These are phyloP conservation scores for Solanum raphanifolium DNA, from an alignment of 257 asterid genomes.

Conservation along the genomic window DNA sequence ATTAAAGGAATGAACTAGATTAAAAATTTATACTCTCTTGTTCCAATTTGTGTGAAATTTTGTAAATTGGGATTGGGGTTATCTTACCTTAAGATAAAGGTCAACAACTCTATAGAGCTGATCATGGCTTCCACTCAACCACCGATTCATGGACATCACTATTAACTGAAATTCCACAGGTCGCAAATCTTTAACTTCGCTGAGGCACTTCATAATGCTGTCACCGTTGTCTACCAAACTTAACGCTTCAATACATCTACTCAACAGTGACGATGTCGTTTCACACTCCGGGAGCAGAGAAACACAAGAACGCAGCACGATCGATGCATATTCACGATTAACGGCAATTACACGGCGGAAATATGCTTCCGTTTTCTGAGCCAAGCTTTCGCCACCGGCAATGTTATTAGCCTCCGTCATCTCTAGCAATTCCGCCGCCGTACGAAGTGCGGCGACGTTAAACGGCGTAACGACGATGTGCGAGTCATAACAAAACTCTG, in stretches of 20 bases:
- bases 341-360: conserved; percentile 46
- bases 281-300: conserved; percentile 74
- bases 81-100: conserved; percentile 48
- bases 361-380: conserved; percentile 54
- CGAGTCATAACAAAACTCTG: conserved; percentile 61
- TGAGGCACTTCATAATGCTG: conserved; percentile 28
- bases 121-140: conserved; percentile 54
- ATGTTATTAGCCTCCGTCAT: conserved; percentile 35
- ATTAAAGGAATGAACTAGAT: neutral
- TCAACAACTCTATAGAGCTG: conserved; percentile 60
- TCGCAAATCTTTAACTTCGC: conserved; percentile 24
- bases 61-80: neutral
- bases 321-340: conserved; percentile 36
- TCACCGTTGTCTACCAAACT: conserved; percentile 34
- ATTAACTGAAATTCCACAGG: conserved; percentile 40
- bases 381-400: conserved; percentile 23
- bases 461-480: conserved; percentile 53
- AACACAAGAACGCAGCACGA: conserved; percentile 51
- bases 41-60: neutral
- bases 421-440: conserved; percentile 66
- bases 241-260: conserved; percentile 71
- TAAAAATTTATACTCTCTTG: neutral
- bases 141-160: conserved; percentile 42
- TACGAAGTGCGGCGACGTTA: conserved; percentile 67
- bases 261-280: conserved; percentile 40